phyloP scores from a whole-genome alignment of 495 filamentous ascomycete species.

The Penicillium cinerascens region DNA sequence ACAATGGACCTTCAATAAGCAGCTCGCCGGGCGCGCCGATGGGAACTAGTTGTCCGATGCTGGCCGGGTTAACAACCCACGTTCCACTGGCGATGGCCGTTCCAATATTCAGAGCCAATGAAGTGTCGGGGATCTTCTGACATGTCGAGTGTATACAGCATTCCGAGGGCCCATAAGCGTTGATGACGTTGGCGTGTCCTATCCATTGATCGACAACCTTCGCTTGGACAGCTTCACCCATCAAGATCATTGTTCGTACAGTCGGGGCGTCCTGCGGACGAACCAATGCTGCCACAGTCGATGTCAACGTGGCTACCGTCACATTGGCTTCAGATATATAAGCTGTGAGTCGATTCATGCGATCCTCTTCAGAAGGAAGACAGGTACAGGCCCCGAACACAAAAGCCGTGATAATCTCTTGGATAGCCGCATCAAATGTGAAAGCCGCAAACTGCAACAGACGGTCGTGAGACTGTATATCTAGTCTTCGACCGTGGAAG shows the following conservation, averaged over 20 bases:
- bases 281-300: too few relatives aligned
- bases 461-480: neutral
- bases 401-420: conserved; percentile 35
- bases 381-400: conserved; percentile 48
- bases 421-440: conserved; percentile 35
- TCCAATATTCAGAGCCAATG: neutral
- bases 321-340: neutral
- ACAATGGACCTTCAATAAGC: conserved; percentile 24
- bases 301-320: too few relatives aligned
- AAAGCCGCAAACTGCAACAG: conserved; percentile 38
- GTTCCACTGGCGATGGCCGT: neutral
- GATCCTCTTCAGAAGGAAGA: conserved; percentile 42
- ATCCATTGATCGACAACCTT: too few relatives aligned
- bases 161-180: conserved; percentile 1
- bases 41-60: conserved; percentile 34
- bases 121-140: neutral
- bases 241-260: too few relatives aligned
- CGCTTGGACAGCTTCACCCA: too few relatives aligned
- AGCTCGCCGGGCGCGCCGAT: conserved; percentile 45
- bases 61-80: conserved; percentile 17
- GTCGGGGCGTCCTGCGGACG: too few relatives aligned
- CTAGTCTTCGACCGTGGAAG: neutral
- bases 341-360: too few relatives aligned
- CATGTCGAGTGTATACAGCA: neutral
- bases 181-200: neutral